These are phyloP conservation scores for Tagetes erecta DNA, from an alignment of 129 eudicot genomes.

Conservation along the genomic window DNA sequence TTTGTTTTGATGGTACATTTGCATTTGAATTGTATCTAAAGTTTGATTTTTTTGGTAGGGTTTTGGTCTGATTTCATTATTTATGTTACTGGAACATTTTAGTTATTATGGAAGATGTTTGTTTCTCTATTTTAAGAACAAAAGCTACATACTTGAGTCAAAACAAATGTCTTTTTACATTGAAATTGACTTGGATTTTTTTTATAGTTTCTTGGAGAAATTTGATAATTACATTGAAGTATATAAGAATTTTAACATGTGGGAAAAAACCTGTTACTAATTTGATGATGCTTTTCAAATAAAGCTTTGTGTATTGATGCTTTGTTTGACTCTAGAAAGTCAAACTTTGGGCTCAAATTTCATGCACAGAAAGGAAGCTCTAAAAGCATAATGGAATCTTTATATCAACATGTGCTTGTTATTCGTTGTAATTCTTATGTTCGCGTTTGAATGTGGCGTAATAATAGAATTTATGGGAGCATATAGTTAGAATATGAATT, in stretches of 20 bases:
- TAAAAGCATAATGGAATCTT: background rate
- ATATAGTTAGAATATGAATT: background rate
- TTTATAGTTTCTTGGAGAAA: background rate
- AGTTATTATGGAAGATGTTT: too few relatives aligned
- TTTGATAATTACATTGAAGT: background rate
- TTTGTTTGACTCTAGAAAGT: slow-evolving; percentile 26
- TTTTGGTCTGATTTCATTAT: slow-evolving; percentile 9
- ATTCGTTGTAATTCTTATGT: slow-evolving; percentile 6
- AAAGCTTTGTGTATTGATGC: background rate
- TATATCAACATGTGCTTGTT: background rate
- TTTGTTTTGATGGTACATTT: slow-evolving; percentile 21
- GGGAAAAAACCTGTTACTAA: background rate
- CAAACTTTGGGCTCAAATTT: slow-evolving; percentile 7
- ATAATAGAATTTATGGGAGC: background rate
- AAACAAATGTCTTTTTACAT: background rate
- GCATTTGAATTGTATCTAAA: background rate
- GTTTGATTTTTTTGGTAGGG: background rate
- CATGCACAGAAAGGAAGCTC: slow-evolving; percentile 22
- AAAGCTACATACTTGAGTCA: background rate
- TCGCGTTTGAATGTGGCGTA: slow-evolving; percentile 11
- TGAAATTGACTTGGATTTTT: slow-evolving; percentile 8
- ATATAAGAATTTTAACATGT: background rate
- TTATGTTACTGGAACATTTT: background rate
- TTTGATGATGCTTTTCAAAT: background rate
- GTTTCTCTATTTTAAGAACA: too few relatives aligned